Percentiles rank a stretch among this genome's conserved stretches.
Conservation (phyloP, 2,329 filamentous ascomycete genomes). For the Colletotrichum tropicicola region DNA sequence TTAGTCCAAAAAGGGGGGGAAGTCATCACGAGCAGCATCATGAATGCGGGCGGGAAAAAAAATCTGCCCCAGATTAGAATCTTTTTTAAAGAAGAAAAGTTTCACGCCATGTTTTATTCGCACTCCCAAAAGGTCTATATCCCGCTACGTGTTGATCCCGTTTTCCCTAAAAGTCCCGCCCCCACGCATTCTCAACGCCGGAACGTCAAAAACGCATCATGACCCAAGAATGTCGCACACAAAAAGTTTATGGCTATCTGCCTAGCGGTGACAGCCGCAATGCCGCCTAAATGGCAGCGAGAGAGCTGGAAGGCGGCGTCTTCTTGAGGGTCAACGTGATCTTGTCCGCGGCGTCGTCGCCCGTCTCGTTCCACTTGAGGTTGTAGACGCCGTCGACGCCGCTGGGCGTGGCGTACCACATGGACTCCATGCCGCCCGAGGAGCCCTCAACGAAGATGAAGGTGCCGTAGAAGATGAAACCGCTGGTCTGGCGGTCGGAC, state of each 20-base stretch:
- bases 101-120: neutral
- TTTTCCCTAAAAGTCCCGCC: neutral
- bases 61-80: no score
- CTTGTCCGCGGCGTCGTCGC: constrained; percentile 13
- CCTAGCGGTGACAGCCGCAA: neutral
- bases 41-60: no score
- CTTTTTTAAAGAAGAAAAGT: no score
- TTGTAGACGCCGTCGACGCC: constrained; percentile 30
- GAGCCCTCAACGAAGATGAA: constrained; percentile 25
- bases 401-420: constrained; percentile 36
- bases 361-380: constrained; percentile 36
- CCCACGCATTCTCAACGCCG: neutral
- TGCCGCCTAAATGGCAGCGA: neutral
- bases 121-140: neutral
- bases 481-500: constrained; percentile 25
- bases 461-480: constrained; percentile 38
- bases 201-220: neutral
- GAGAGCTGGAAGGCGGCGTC: constrained; percentile 25
- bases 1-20: no score
- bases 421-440: constrained; percentile 26
- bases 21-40: neutral
- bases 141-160: neutral
- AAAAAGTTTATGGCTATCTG: neutral
- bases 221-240: neutral
- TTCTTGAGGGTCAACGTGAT: constrained; percentile 34